Evolutionary conservation across 257 asterid species (phyloP).

Genomic region (Mitragyna speciosa): DNA sequence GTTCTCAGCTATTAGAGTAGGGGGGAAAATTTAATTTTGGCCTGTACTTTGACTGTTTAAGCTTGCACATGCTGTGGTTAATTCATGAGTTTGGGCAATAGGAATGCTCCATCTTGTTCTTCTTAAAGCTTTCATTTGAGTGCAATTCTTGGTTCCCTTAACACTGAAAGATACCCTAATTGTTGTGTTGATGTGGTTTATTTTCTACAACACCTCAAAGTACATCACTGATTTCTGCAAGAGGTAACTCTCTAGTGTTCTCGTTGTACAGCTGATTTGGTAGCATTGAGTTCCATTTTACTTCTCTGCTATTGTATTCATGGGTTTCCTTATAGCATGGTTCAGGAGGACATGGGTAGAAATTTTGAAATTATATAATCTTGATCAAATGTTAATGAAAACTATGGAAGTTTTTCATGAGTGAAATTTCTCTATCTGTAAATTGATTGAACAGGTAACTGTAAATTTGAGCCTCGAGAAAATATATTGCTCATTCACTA

Average conservation of each 20-base stretch:
- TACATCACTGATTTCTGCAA: slow-evolving; percentile 47
- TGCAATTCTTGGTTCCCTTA: slow-evolving; percentile 35
- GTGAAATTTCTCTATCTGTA: background rate
- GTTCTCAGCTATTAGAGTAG: background rate
- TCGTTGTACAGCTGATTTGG: background rate
- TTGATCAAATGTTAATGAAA: background rate
- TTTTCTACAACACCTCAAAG: slow-evolving; percentile 58
- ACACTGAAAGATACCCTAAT: slow-evolving; percentile 52
- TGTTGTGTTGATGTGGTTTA: slow-evolving; percentile 73
- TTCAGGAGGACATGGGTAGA: background rate
- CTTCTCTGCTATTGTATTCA: background rate
- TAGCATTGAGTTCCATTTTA: background rate
- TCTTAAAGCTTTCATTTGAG: background rate
- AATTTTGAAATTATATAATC: background rate
- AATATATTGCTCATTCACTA: background rate
- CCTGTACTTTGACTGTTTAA: background rate
- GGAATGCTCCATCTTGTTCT: background rate
- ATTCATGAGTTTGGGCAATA: background rate
- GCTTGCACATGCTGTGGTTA: background rate
- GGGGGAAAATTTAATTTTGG: too few species aligned
- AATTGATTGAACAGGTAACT: background rate
- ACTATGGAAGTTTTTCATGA: background rate
- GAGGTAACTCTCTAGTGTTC: slow-evolving; percentile 24
- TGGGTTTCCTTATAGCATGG: background rate
- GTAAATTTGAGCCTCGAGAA: background rate